phyloP scores from a whole-genome alignment of 225 moss, liverwort and hornwort species.

The Pseudisothecium myosuroides region DNA sequence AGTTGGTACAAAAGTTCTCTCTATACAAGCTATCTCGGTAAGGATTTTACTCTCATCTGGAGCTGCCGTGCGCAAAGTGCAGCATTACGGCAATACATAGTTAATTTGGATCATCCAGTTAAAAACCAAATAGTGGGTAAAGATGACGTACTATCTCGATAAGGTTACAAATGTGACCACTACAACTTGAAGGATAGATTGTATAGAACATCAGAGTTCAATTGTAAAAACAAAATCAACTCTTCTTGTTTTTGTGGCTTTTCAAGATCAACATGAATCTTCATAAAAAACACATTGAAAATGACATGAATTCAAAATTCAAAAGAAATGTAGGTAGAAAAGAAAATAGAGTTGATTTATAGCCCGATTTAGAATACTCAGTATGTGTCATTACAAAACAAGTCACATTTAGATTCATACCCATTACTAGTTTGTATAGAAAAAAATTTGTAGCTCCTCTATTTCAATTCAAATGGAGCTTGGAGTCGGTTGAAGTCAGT shows the following conservation, averaged over 20 bases:
- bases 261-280: background rate
- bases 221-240: background rate
- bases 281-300: background rate
- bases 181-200: too few relatives aligned
- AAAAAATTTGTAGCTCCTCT: background rate
- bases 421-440: too few relatives aligned
- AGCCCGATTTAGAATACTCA: too few relatives aligned
- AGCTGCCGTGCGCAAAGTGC: too few relatives aligned
- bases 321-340: background rate
- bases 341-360: background rate
- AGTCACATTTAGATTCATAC: background rate
- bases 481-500: rapidly evolving
- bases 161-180: too few relatives aligned
- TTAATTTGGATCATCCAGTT: too few relatives aligned
- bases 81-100: too few relatives aligned
- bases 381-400: background rate
- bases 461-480: background rate
- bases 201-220: background rate
- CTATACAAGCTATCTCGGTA: background rate
- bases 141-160: too few relatives aligned
- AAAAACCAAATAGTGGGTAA: too few relatives aligned
- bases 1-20: background rate
- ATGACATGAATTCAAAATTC: background rate
- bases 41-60: too few relatives aligned
- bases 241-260: background rate